Percentiles rank a stretch among this genome's conserved stretches.
phyloP scores from a whole-genome alignment of 108 stramenopile genomes.

The Bacterosira constricta region DNA sequence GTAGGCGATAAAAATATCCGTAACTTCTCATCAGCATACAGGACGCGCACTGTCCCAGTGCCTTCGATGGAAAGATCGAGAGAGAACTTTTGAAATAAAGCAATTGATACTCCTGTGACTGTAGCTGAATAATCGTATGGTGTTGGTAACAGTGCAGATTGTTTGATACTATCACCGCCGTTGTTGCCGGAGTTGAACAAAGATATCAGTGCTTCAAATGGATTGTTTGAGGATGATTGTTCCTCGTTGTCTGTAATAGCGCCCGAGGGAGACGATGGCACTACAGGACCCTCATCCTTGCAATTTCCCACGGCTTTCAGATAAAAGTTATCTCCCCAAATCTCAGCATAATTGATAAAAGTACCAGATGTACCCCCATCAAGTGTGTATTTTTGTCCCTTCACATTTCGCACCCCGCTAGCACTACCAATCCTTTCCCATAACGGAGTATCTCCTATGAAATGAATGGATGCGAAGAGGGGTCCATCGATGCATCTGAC shows the following conservation, averaged over 20 bases:
- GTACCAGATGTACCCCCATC: conserved; percentile 4
- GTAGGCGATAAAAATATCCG: conserved; percentile 36
- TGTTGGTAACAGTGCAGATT: conserved; percentile 10
- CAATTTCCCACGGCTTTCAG: conserved; percentile 28
- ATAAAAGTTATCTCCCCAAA: conserved; percentile 38
- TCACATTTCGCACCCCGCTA: conserved; percentile 23
- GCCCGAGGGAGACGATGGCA: neutral
- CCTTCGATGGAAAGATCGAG: conserved; percentile 32
- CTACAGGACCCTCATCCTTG: conserved; percentile 13
- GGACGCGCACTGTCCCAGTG: conserved; percentile 35
- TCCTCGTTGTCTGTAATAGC: neutral
- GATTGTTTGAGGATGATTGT: conserved; percentile 3
- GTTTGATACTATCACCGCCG: neutral
- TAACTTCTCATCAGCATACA: conserved; percentile 38
- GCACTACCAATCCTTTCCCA: conserved; percentile 36
- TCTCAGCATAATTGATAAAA: conserved; percentile 47
- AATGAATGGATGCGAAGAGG: conserved; percentile 35
- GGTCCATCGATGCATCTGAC: conserved; percentile 24
- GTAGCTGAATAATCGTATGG: conserved; percentile 41
- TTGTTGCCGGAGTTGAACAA: neutral
- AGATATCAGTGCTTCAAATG: conserved; percentile 11
- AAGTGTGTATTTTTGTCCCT: conserved; percentile 40
- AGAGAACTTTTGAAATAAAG: conserved; percentile 16
- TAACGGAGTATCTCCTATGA: conserved; percentile 40
- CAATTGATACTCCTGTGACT: conserved; percentile 38